Base-by-base conservation (phyloP, 306 rosid species). In the Acacia crassicarpa region DNA sequence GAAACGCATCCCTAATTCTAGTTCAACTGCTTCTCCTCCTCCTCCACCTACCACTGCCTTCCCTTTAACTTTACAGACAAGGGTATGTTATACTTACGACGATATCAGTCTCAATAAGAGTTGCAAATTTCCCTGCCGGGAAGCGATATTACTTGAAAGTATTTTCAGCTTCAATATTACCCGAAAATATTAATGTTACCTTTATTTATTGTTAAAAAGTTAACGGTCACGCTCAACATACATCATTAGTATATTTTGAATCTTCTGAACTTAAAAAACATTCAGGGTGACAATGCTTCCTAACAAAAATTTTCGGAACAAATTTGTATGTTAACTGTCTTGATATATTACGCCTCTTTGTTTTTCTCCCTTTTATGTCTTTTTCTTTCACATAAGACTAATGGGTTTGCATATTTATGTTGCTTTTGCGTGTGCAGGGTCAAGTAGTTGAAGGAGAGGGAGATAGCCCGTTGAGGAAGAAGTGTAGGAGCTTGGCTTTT, bases 401-500 rank as follows among this genome's bases (percentile, higher is more conserved):
- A 59, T 23, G 33, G 15, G 33, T 12, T 8, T 56, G 4, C 6
- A 11, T 27, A n/a, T 46, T 46, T 62, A 3, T 54, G 2, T 61
- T 27, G 17, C 5, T 44, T 11, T 22, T 20, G 56, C 20, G 4
- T 49, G 33, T 62, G 27, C 68, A 88, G 91, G 92, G 82, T 2
- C 92, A 80, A 65, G 77, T 49, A 56, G 77, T 66, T 46, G 90
- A 90, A 80, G 85, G 87, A 74, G 91, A 86, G 46, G 94, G 86
- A 72, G 93, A 91, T 80, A 91, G 92, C 51, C 95, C 94, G 14
- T 86, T 45, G 58, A 71, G 85, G 86, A 95, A 95, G 89, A 95
- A 90, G 88, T 85, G 92, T 84, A 83, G 93, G 88, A 89, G 85
- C 78, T 91, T 95, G 97, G 91, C 53, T 59, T 95, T 92, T 79